A percentile compares a stretch with the other conserved stretches of the same genome.
phyloP scores from a whole-genome alignment of 2,329 filamentous ascomycete species.

The Talaromyces sp. region DNA sequence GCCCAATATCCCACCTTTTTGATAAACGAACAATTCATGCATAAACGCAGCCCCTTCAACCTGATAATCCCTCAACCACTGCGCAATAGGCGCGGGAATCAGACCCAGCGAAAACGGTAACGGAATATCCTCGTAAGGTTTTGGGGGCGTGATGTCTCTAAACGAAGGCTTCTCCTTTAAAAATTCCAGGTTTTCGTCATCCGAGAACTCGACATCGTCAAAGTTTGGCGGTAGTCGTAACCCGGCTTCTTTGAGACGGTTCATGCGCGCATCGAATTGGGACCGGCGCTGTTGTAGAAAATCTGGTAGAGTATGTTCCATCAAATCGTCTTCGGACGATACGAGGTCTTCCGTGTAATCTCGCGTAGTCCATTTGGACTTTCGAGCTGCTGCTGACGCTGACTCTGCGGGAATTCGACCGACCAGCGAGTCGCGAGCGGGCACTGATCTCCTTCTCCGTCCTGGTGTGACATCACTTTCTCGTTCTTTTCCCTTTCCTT shows the following conservation, averaged over 20 bases:
- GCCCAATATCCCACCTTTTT: conserved; percentile 83
- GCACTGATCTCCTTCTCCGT: conserved; percentile 42
- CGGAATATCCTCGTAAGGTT: conserved; percentile 69
- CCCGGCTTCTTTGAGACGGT: conserved; percentile 62
- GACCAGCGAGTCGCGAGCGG: conserved; percentile 37
- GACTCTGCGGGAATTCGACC: conserved; percentile 29
- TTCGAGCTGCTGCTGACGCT: conserved; percentile 16
- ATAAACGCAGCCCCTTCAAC: conserved; percentile 80
- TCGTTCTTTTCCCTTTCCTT: conserved; percentile 12
- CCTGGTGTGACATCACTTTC: conserved; percentile 18
- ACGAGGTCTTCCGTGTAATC: conserved; percentile 32
- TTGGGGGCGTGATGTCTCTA: conserved; percentile 57
- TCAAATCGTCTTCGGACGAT: conserved; percentile 53
- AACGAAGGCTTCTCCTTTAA: conserved; percentile 70
- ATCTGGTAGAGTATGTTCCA: conserved; percentile 63
- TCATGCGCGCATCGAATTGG: conserved; percentile 63
- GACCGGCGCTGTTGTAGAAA: conserved; percentile 67
- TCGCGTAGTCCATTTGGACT: conserved; percentile 29
- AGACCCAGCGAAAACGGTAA: conserved; percentile 72
- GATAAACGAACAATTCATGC: conserved; percentile 84
- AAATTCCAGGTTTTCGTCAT: conserved; percentile 60
- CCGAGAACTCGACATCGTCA: conserved; percentile 70
- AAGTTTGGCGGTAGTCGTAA: conserved; percentile 75
- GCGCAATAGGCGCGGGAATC: conserved; percentile 84
- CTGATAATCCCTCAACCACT: conserved; percentile 90